Evolutionary conservation across 1,284 basidiomycete genomes (phyloP), one percentile per base, ranked within the genome.

Genomic region (Rugosomyces carneus): DNA sequence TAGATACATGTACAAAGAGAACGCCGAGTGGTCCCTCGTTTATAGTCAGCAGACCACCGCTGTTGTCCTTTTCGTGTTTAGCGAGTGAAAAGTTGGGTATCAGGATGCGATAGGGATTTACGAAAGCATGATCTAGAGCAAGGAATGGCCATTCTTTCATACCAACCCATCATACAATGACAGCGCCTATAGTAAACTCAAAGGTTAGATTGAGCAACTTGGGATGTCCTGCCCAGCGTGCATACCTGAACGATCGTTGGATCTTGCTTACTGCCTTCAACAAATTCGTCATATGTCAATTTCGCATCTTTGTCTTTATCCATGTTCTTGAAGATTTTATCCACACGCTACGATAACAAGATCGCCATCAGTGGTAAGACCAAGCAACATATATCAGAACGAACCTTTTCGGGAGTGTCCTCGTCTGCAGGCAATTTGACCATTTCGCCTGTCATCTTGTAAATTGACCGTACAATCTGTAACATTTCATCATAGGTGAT

Each of bases 401-500:
- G 15, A 36, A 86, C 93, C 87, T 99, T 99, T 69, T 98, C 93
- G 1, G 96, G 96, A 15, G 96, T 99, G 70, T 99, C 93, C 69
- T 99, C 96, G 64, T 99, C 96, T 40, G 85, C 76, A 13, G 96
- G 95, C 20, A 99, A 80, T 65, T 94, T 95, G 58, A 99, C 95
- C 94, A 99, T 98, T 66, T 96, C 89, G 10, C 96, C 95, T 3
- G 93, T 95, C 93, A 96, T 96, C 78, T 95, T 95, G 76, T 97
- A 97, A 71, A 97, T 97, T 44, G 90, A 86, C 58, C 86, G 80
- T 4, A 97, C 94, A 61, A 97, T 96, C 71, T 91, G 84, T 36
- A 97, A 83, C 93, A 99, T 99, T 71, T 99, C 96, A 58, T 95
- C 87, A 66, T 97, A 96, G 36, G 94, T 95, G 69, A 98, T 97